Conservation (phyloP, 169 alveolate species). For the Theileria orientalis region DNA sequence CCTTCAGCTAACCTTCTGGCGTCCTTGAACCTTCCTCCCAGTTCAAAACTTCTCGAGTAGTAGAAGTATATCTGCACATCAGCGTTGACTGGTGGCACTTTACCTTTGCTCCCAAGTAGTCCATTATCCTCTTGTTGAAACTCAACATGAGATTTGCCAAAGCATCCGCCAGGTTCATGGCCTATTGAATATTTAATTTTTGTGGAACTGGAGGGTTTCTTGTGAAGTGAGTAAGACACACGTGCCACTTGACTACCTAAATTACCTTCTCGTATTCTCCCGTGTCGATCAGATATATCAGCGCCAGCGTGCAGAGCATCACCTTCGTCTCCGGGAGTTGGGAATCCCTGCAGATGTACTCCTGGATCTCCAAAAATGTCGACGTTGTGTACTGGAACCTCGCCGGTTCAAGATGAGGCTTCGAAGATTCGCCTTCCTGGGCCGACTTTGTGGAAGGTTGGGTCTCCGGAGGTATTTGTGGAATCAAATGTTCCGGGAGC, state of each 20-base stretch:
- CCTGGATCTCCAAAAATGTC: slow-evolving; percentile 45
- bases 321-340: slow-evolving; percentile 56
- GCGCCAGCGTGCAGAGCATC: slow-evolving; percentile 44
- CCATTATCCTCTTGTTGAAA: slow-evolving; percentile 75
- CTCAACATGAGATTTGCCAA: slow-evolving; percentile 65
- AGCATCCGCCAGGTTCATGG: slow-evolving; percentile 63
- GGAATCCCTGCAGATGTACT: slow-evolving; percentile 44
- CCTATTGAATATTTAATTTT: slow-evolving; percentile 15
- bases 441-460: not conserved
- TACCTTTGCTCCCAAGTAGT: slow-evolving; percentile 70
- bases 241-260: not conserved
- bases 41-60: slow-evolving; percentile 83
- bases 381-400: slow-evolving; percentile 26
- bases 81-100: not conserved
- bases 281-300: slow-evolving; percentile 56
- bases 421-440: not conserved
- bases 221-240: not conserved
- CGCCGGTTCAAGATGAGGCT: not conserved
- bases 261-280: slow-evolving; percentile 13
- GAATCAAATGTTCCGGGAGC: slow-evolving; percentile 11
- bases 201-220: not conserved
- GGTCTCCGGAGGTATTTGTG: slow-evolving; percentile 17
- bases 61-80: slow-evolving; percentile 68
- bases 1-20: slow-evolving; percentile 72
- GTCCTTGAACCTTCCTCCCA: slow-evolving; percentile 76